Conservation (phyloP, 495 filamentous ascomycete genomes). For the Aspergillus kassunensis region DNA sequence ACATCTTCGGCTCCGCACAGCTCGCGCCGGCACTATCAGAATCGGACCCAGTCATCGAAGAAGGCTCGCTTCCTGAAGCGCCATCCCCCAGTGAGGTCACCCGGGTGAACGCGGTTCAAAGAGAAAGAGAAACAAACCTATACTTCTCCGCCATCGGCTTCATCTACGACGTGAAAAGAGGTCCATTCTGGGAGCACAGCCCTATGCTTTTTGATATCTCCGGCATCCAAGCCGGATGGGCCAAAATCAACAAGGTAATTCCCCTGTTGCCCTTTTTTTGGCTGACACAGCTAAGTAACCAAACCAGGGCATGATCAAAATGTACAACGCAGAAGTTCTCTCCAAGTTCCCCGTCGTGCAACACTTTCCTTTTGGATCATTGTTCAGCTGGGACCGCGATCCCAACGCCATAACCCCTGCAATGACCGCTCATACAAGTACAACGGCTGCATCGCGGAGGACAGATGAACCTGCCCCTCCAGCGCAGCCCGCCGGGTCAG, state of each 20-base stretch:
- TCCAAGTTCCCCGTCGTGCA: conserved; percentile 70
- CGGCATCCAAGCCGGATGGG: conserved; percentile 87
- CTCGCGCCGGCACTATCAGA: conserved; percentile 67
- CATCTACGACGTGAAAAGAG: conserved; percentile 96
- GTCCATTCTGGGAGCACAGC: conserved; percentile 98
- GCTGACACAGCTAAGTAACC: too few relatives aligned
- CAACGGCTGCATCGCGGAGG: conserved; percentile 51
- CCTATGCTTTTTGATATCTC: conserved; percentile 94
- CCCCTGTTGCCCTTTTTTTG: too few relatives aligned
- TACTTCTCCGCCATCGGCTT: conserved; percentile 99
- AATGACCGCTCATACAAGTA: conserved; percentile 55
- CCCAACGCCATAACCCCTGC: conserved; percentile 50
- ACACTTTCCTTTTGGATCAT: conserved; percentile 69
- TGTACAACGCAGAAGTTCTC: conserved; percentile 67
- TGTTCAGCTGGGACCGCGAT: conserved; percentile 80
- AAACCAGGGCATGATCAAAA: conserved; percentile 65
- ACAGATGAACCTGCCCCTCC: conserved; percentile 21
- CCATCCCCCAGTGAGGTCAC: conserved; percentile 67
- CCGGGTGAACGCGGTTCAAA: conserved; percentile 61
- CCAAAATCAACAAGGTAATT: conserved; percentile 93
- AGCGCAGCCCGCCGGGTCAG: conserved; percentile 20
- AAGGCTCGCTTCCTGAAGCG: conserved; percentile 69
- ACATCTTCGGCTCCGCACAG: conserved; percentile 89
- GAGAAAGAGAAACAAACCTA: conserved; percentile 70
- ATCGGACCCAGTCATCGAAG: conserved; percentile 59